Percentiles rank a stretch among this genome's conserved stretches.
Conservation (phyloP, 306 rosid genomes). For the Prunus dulcis region DNA sequence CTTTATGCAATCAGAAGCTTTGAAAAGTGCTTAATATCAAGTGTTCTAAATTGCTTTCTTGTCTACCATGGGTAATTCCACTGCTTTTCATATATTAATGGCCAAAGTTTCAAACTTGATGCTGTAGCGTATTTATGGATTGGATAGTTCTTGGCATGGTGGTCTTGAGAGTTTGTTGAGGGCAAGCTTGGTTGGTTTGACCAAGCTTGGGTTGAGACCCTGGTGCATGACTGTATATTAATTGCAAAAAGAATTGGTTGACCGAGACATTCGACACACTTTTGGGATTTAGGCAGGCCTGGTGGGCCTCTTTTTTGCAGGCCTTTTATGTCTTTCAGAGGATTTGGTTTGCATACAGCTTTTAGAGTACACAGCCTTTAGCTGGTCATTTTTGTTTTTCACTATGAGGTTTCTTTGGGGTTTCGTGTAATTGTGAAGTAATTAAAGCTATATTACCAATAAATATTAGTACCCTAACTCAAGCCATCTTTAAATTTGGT, state of each 20-base stretch:
- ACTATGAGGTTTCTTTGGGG: conserved; percentile 1
- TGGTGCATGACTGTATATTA: not conserved
- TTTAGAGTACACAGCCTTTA: not conserved
- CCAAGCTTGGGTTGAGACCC: conserved; percentile 3
- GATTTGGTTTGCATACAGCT: not conserved
- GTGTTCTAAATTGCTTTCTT: not conserved
- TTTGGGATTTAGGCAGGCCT: not conserved
- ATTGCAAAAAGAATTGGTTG: conserved; percentile 1
- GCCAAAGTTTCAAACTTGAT: not conserved
- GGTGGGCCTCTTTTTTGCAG: not conserved
- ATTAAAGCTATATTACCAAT: not conserved
- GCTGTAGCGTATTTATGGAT: not conserved
- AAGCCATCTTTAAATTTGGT: not conserved
- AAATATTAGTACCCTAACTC: not conserved
- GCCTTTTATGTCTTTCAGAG: not conserved
- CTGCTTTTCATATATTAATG: not conserved
- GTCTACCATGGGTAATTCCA: not conserved
- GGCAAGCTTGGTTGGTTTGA: too few species aligned
- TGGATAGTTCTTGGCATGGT: not conserved
- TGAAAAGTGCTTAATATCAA: not conserved
- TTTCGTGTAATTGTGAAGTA: not conserved
- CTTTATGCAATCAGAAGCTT: not conserved
- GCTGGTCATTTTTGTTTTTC: not conserved
- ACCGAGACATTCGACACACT: not conserved
- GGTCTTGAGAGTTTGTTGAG: not conserved